Conservation (phyloP, 805 yeast species). For the Saturnispora ahearnii region DNA sequence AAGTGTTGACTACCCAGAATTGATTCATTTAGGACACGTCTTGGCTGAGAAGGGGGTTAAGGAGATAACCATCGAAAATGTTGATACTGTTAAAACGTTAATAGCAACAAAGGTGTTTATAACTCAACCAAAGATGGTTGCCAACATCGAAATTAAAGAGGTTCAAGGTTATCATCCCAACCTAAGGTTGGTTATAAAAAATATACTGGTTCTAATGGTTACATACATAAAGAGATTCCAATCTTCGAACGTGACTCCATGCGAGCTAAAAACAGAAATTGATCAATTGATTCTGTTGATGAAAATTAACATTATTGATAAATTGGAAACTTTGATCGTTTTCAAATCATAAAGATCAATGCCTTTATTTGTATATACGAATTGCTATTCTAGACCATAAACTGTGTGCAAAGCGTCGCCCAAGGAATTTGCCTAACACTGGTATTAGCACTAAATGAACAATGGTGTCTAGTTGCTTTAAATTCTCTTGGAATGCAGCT, state of each 20-base stretch:
- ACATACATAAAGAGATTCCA: slow-evolving; percentile 15
- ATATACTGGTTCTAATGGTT: slow-evolving; percentile 21
- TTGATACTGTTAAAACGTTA: slow-evolving; percentile 2
- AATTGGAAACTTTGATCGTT: slow-evolving; percentile 11
- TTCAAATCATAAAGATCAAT: background rate
- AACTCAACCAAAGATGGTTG: slow-evolving; percentile 4
- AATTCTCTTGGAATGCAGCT: slow-evolving; percentile 7
- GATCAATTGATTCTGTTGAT: slow-evolving; percentile 19
- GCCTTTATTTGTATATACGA: background rate
- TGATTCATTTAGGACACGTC: slow-evolving; percentile 21
- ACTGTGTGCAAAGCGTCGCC: slow-evolving; percentile 46
- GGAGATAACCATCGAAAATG: background rate
- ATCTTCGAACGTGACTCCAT: background rate
- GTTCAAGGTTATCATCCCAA: slow-evolving; percentile 22
- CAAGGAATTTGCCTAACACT: slow-evolving; percentile 55
- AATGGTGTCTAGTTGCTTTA: slow-evolving; percentile 49
- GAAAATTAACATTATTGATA: slow-evolving; percentile 24
- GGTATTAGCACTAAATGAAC: slow-evolving; percentile 56
- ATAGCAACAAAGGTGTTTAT: slow-evolving; percentile 2
- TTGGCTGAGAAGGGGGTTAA: slow-evolving; percentile 12
- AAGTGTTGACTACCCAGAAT: slow-evolving; percentile 20
- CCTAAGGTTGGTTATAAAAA: slow-evolving; percentile 22
- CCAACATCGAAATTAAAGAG: slow-evolving; percentile 4
- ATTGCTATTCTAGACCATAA: slow-evolving; percentile 26
- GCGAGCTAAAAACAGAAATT: slow-evolving; percentile 5